A percentile compares a stretch with the other conserved stretches of the same genome.
Evolutionary conservation across 495 filamentous ascomycete species (phyloP).

Genomic region (Aspergillus haitiensis): DNA sequence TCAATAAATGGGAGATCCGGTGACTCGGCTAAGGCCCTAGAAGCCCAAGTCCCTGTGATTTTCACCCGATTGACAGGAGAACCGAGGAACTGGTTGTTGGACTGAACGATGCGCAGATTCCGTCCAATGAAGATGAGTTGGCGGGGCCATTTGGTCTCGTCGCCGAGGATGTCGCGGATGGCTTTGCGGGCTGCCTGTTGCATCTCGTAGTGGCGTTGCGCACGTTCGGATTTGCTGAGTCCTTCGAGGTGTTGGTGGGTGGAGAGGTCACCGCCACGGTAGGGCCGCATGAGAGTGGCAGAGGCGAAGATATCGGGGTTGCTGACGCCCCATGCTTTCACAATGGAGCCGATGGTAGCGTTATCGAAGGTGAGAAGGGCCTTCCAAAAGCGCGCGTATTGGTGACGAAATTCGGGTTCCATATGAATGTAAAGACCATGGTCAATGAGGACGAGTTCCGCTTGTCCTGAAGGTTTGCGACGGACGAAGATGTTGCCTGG

Average conservation of each 20-base stretch:
- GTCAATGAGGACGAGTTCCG: slow-evolving; percentile 93
- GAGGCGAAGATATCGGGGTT: slow-evolving; percentile 88
- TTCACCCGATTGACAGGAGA: slow-evolving; percentile 94
- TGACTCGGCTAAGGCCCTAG: slow-evolving; percentile 70
- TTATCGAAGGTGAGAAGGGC: slow-evolving; percentile 93
- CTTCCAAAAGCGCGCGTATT: slow-evolving; percentile 95
- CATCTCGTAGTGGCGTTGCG: slow-evolving; percentile 72
- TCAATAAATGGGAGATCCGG: slow-evolving; percentile 57
- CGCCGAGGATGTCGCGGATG: slow-evolving; percentile 77
- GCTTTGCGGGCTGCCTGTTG: slow-evolving; percentile 81
- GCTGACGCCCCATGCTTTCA: slow-evolving; percentile 77
- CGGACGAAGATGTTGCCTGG: slow-evolving; percentile 97
- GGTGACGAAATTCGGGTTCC: slow-evolving; percentile 76
- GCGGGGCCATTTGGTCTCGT: slow-evolving; percentile 89
- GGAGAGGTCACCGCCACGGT: slow-evolving; percentile 74
- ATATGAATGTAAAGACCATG: slow-evolving; percentile 95
- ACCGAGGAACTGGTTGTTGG: slow-evolving; percentile 80
- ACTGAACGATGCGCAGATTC: slow-evolving; percentile 90
- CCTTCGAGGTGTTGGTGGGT: slow-evolving; percentile 62
- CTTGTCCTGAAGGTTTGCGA: slow-evolving; percentile 72
- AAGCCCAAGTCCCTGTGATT: slow-evolving; percentile 90
- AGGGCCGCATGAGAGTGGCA: slow-evolving; percentile 85
- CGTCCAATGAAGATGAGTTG: slow-evolving; percentile 95
- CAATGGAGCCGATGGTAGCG: slow-evolving; percentile 67
- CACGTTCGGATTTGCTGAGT: slow-evolving; percentile 53